Percentiles rank a stretch among this genome's conserved stretches.
Evolutionary conservation across 2,329 filamentous ascomycete genomes (phyloP).

Genomic region (Epichloe aotearoae): DNA sequence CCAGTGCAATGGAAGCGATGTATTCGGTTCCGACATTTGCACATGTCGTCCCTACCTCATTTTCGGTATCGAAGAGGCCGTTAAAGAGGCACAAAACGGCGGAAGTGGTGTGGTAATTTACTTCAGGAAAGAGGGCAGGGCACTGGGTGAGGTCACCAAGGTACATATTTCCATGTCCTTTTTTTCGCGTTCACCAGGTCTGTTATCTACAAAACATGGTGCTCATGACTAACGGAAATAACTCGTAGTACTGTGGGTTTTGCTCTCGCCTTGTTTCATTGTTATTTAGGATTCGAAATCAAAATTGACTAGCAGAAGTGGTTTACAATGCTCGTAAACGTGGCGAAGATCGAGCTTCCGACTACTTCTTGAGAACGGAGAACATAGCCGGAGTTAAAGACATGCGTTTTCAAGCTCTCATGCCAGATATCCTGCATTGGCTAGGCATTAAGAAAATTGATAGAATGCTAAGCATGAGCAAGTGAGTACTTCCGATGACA

Average conservation of each 20-base stretch:
- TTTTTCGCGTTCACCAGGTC: no score
- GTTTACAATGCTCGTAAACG: slow-evolving; percentile 73
- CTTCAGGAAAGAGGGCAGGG: slow-evolving; percentile 93
- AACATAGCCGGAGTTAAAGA: slow-evolving; percentile 94
- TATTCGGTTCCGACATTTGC: slow-evolving; percentile 96
- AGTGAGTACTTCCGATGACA: slow-evolving; percentile 38
- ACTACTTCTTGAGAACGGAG: slow-evolving; percentile 96
- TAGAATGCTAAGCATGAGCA: slow-evolving; percentile 96
- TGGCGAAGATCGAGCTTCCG: slow-evolving; percentile 65
- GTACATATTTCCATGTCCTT: slow-evolving; percentile 30
- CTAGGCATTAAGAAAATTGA: slow-evolving; percentile 98
- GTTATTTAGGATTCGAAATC: slow-evolving; percentile 7
- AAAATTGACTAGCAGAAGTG: slow-evolving; percentile 20
- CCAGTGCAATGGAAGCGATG: slow-evolving; percentile 86
- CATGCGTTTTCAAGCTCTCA: slow-evolving; percentile 96
- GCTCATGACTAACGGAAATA: neutral
- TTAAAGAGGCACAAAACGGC: slow-evolving; percentile 90
- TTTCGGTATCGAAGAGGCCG: slow-evolving; percentile 93
- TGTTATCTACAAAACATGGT: neutral
- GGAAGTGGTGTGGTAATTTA: slow-evolving; percentile 95
- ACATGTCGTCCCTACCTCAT: slow-evolving; percentile 93
- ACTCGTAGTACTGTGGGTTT: slow-evolving; percentile 33
- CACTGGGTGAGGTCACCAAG: slow-evolving; percentile 90
- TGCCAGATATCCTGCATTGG: slow-evolving; percentile 98
- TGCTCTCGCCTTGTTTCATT: neutral